Base-by-base conservation (phyloP, 345 rosid genomes). In the Cardamine occulta region DNA sequence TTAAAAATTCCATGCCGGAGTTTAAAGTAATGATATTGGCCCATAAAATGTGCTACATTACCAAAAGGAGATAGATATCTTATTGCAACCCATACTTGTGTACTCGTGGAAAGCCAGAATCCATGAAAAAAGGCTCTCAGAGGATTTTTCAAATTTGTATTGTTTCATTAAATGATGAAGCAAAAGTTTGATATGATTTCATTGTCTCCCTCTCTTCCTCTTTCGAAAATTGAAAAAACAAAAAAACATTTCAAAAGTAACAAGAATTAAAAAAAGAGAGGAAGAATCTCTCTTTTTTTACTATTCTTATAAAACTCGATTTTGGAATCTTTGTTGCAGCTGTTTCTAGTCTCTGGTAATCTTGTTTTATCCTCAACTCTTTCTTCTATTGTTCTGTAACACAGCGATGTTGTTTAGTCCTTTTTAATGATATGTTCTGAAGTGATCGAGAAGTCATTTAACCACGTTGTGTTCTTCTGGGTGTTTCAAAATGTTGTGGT, bases 301-400 rank as follows among this genome's bases (percentile, higher is more conserved):
- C 0, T 3, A 21, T 12, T 37, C 48, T 60, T 37, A 40, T 5
- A 24, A 14, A 5, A 54, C 59, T 54, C 4, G 15, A 37, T 18
- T n/a, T 37, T 37, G 17, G 18, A 37, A 17, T 35, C 48, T 35
- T 11, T 10, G 19, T 58, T 32, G 63, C 31, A 61, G 11, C 48
- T 12, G 31, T 61, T 37, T 61, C 31, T 60, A 19, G 40, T 60
- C 57, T 53, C 48, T 12, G 65, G 48, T 61, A 61, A 37, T 61
- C 48, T 61, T 61, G 12, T 37, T 61, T 60, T 19, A 10, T 35
- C 7, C 29, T 37, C 31, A 37, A 37, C 48, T 61, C 31, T 37
- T 12, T 35, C 9, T 35, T 61, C n/a, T 10, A 10, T 2, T 18
- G 28, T 59, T 59, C 24, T 60, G 29, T 35, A 11, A 60, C 45